phyloP scores from a whole-genome alignment of 208 protist species.

The Endotrypanum monterogeii region DNA sequence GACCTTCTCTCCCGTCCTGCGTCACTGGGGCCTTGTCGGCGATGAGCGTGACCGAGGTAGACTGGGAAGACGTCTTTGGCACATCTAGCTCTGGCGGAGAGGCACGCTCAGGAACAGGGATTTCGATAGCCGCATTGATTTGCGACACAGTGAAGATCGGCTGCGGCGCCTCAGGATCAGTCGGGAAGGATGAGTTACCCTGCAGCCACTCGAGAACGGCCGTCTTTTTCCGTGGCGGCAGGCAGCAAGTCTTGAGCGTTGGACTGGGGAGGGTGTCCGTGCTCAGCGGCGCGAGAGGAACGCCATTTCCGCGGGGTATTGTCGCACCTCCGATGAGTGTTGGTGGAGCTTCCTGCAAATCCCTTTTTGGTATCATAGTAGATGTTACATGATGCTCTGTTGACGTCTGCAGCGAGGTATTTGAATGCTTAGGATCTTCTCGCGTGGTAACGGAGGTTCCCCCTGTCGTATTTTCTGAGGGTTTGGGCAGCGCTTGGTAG shows the following conservation, averaged over 20 bases:
- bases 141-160: background rate
- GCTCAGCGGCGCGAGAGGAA: background rate
- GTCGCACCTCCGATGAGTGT: too few relatives aligned
- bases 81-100: background rate
- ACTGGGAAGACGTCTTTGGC: background rate
- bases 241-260: background rate
- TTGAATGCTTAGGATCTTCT: background rate
- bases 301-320: background rate
- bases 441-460: background rate
- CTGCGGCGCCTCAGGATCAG: background rate
- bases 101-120: background rate
- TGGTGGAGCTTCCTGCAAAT: background rate
- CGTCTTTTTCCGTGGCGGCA: background rate
- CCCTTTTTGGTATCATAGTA: background rate
- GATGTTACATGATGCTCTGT: too few relatives aligned
- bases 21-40: background rate
- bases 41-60: background rate
- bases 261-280: background rate
- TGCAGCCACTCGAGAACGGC: slow-evolving; percentile 24
- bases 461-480: background rate
- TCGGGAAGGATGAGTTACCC: background rate
- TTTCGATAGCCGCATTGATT: background rate
- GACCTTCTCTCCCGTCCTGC: too few relatives aligned
- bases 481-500: background rate
- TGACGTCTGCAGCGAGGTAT: too few relatives aligned